These are phyloP conservation scores for Danielia oregonensis DNA, from an alignment of 805 yeast species.

Conservation along the genomic window DNA sequence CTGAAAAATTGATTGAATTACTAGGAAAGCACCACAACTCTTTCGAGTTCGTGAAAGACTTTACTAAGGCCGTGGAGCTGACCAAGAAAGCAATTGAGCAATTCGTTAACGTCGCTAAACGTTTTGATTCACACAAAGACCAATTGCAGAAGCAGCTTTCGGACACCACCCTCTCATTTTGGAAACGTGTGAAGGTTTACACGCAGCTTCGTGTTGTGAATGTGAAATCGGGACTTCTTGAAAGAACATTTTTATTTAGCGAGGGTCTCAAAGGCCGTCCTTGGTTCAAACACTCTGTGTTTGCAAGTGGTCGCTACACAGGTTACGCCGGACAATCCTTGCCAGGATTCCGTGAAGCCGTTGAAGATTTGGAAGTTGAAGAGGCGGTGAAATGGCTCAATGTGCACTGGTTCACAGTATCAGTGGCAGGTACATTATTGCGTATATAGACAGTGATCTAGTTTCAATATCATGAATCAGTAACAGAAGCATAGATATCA, in stretches of 20 bases:
- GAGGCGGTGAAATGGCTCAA: conserved; percentile 37
- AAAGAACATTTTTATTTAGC: conserved; percentile 42
- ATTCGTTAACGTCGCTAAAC: conserved; percentile 8
- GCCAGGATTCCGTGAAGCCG: conserved; percentile 53
- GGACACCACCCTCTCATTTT: conserved; percentile 10
- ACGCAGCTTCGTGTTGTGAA: conserved; percentile 30
- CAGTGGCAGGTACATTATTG: conserved; percentile 1
- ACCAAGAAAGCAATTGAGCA: conserved; percentile 3
- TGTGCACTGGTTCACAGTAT: conserved; percentile 5
- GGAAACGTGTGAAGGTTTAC: conserved; percentile 13
- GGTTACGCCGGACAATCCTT: conserved; percentile 58
- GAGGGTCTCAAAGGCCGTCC: conserved; percentile 48
- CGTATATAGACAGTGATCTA: background rate
- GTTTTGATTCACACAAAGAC: conserved; percentile 8
- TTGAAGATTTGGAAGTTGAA: conserved; percentile 43
- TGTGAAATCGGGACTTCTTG: conserved; percentile 37
- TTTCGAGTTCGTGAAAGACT: conserved; percentile 1
- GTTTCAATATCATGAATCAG: background rate
- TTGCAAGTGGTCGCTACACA: conserved; percentile 56
- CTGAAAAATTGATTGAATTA: background rate
- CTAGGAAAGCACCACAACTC: background rate
- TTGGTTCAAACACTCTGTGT: conserved; percentile 61
- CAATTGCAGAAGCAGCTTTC: conserved; percentile 18
- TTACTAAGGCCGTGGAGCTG: conserved; percentile 4
- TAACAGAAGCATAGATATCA: no score